Conservation (phyloP, 208 protist genomes). For the Vickermania spadyakhi region DNA sequence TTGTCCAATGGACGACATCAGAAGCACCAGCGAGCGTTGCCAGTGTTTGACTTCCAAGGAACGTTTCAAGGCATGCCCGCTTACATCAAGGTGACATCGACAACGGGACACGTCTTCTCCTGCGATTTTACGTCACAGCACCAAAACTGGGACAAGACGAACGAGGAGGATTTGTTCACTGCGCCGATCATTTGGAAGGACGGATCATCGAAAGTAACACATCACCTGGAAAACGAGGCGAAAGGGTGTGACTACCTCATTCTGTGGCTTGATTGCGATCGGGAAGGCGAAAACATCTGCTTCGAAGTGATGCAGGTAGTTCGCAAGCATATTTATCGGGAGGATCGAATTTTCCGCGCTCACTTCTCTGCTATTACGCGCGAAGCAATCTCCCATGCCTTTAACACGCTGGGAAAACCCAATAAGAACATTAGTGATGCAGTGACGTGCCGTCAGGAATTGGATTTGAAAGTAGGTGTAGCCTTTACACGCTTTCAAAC, state of each 20-base stretch:
- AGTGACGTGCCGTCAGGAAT: conserved; percentile 92
- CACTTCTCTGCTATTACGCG: conserved; percentile 89
- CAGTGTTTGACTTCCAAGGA: conserved; percentile 81
- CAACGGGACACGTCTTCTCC: conserved; percentile 87
- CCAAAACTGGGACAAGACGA: conserved; percentile 83
- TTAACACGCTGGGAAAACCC: conserved; percentile 73
- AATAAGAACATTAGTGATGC: conserved; percentile 89
- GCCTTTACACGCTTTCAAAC: conserved; percentile 94
- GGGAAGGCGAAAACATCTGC: conserved; percentile 97
- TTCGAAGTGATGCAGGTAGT: conserved; percentile 94
- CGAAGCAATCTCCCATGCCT: conserved; percentile 78
- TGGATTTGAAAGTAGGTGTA: conserved; percentile 95
- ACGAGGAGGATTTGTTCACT: conserved; percentile 78
- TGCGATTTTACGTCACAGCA: conserved; percentile 87
- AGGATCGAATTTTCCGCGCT: conserved; percentile 77
- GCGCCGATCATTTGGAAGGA: conserved; percentile 83
- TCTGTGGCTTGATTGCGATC: conserved; percentile 95
- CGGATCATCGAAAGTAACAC: conserved; percentile 69
- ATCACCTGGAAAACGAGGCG: conserved; percentile 69
- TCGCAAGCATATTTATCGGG: conserved; percentile 30
- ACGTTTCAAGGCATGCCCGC: conserved; percentile 58
- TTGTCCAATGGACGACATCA: conserved; percentile 65
- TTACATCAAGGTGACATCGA: conserved; percentile 81
- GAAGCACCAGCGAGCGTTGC: conserved; percentile 59
- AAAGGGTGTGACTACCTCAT: conserved; percentile 85